A percentile compares a stretch with the other conserved stretches of the same genome.
Conservation (phyloP, 371 early-diverging fungal genomes). For the Amoeboaphelidium protococcarum region DNA sequence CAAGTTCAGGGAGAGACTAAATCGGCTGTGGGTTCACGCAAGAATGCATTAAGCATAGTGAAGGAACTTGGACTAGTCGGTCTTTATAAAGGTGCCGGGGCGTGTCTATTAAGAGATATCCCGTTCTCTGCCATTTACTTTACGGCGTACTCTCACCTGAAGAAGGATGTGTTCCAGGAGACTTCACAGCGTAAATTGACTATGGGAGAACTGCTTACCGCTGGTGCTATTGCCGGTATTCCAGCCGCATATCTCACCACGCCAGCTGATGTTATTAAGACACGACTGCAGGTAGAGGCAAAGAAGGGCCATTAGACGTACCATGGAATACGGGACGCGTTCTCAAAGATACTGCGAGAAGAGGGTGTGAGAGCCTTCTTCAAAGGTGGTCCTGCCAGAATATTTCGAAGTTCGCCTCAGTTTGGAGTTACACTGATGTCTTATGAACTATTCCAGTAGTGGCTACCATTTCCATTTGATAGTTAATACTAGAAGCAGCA, state of each 20-base stretch:
- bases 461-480: constrained; percentile 28
- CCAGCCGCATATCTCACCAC: constrained; percentile 90
- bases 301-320: constrained; percentile 63
- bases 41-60: constrained; percentile 66
- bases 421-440: constrained; percentile 82
- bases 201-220: constrained; percentile 47
- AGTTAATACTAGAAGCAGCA: too few relatives aligned
- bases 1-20: constrained; percentile 44
- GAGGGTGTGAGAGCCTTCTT: constrained; percentile 86
- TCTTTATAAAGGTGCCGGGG: constrained; percentile 77
- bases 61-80: constrained; percentile 63
- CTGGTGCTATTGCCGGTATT: constrained; percentile 89
- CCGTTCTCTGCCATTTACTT: constrained; percentile 94
- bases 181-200: constrained; percentile 36
- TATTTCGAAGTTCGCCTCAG: constrained; percentile 70
- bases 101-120: constrained; percentile 78
- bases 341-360: constrained; percentile 53
- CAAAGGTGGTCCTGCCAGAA: constrained; percentile 69
- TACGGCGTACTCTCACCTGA: constrained; percentile 76
- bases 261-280: constrained; percentile 95
- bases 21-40: constrained; percentile 20
- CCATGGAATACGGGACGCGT: constrained; percentile 59
- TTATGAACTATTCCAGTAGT: constrained; percentile 41
- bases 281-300: constrained; percentile 80
- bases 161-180: constrained; percentile 55